Evolutionary conservation across 495 filamentous ascomycete species (phyloP), one percentile per base, ranked within the genome.

Genomic region (Barbatosphaeria neglecta): DNA sequence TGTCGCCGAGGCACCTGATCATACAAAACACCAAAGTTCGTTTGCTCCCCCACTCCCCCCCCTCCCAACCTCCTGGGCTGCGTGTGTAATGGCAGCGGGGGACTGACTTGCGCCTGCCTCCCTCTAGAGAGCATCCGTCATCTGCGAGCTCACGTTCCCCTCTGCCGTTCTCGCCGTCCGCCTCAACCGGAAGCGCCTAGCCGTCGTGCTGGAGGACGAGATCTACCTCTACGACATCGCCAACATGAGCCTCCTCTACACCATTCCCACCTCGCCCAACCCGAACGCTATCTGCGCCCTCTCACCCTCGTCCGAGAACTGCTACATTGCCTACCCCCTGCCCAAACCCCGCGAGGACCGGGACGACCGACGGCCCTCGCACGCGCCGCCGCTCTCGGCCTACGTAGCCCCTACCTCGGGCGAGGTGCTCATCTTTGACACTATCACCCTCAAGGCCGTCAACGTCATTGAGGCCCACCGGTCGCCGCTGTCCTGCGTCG

Each of bases 221-320:
- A 94, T 97, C 50, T 98, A 95, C 64, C 73, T 98, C 27, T 98
- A 98, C 65, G 92, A 97, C 61, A 96, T 98, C 44, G 84, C 88
- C 58, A 97, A 95, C 56, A 98, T 98, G 92, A 89, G 83, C 57
- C 73, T 96, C 27, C 70, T 95, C 20, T 80, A 85, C 52, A 95
- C 86, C 2, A 90, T 95, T 37, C 82, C 87, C 47, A 97, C 90
- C 8, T 94, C 89, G 3, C 89, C 90, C 15, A 97, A 97, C 55
- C 86, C 88, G 1, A 78, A 80, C 52, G 89, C 89, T 35, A 92
- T 96, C 37, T 95, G 87, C 61, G 83, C 90, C 4, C 73, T 98
- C 6, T 93, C 90, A 8, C 87, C 92, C 5, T 94, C 87, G 6
- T 94, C 89, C n/a, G 92, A 97, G 39, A 82, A 83, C 57, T 95